Evolutionary conservation across 305 asterid genomes (phyloP).

Genomic region (Solanum hybrid): DNA sequence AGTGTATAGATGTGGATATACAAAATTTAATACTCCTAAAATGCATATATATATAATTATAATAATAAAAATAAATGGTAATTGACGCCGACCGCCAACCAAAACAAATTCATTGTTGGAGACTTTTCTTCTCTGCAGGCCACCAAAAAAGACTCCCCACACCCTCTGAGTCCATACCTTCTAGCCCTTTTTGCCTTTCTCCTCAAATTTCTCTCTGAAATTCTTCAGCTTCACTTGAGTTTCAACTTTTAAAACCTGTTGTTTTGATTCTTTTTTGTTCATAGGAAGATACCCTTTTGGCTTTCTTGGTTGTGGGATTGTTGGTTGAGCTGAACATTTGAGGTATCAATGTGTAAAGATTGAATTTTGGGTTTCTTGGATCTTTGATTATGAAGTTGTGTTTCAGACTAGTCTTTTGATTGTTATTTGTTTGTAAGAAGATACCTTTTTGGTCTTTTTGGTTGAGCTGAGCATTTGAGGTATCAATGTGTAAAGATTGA

Average conservation of each 20-base stretch:
- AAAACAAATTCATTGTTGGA: conserved; percentile 15
- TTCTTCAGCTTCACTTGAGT: conserved; percentile 12
- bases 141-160: neutral
- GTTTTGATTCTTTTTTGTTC: neutral
- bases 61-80: neutral
- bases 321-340: conserved; percentile 24
- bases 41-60: neutral
- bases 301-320: neutral
- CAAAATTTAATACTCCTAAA: neutral
- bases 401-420: too few species aligned
- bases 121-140: conserved; percentile 29
- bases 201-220: neutral
- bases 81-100: conserved; percentile 43
- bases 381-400: neutral
- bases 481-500: neutral
- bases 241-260: neutral
- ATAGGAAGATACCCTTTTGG: neutral
- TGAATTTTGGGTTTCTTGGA: neutral
- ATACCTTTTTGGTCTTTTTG: neutral
- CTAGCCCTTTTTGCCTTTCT: neutral
- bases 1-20: neutral
- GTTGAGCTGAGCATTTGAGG: conserved; percentile 16
- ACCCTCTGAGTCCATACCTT: neutral
- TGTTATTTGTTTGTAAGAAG: neutral
- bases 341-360: neutral